Conservation (phyloP, 768 basidiomycete species). For the Amanita phalloides region DNA sequence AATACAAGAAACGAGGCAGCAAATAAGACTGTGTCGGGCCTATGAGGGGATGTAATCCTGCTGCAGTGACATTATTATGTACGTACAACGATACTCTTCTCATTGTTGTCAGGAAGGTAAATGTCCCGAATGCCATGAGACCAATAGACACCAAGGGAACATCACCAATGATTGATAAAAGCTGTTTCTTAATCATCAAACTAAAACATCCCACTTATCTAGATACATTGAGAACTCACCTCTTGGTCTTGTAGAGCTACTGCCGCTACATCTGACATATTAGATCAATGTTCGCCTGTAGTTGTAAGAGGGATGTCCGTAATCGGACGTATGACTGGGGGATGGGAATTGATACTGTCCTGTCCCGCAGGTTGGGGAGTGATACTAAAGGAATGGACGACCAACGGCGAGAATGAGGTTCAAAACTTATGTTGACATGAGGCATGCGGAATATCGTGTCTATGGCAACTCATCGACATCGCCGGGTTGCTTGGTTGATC, state of each 20-base stretch:
- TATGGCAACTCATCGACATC: neutral
- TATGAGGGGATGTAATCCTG: constrained; percentile 12
- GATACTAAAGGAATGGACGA: neutral
- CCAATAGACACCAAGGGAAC: constrained; percentile 62
- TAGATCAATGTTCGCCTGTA: too few species aligned
- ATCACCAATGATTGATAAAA: constrained; percentile 47
- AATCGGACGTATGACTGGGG: too few species aligned
- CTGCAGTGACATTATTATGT: constrained; percentile 4
- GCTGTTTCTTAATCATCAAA: constrained; percentile 18
- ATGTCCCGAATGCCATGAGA: constrained; percentile 50
- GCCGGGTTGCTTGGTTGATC: neutral
- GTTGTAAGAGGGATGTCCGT: too few species aligned
- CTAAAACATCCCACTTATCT: neutral
- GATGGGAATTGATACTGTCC: neutral
- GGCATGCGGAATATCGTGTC: neutral
- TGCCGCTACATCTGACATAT: too few species aligned
- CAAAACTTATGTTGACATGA: too few species aligned
- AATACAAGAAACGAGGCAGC: constrained; percentile 50
- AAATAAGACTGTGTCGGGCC: constrained; percentile 42
- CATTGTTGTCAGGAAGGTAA: constrained; percentile 43
- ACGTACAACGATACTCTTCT: constrained; percentile 42
- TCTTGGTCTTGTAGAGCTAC: neutral
- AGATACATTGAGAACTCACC: neutral
- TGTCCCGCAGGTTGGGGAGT: neutral
- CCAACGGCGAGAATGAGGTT: neutral